phyloP scores from a whole-genome alignment of 768 basidiomycete genomes.

The Boletus speciosus region DNA sequence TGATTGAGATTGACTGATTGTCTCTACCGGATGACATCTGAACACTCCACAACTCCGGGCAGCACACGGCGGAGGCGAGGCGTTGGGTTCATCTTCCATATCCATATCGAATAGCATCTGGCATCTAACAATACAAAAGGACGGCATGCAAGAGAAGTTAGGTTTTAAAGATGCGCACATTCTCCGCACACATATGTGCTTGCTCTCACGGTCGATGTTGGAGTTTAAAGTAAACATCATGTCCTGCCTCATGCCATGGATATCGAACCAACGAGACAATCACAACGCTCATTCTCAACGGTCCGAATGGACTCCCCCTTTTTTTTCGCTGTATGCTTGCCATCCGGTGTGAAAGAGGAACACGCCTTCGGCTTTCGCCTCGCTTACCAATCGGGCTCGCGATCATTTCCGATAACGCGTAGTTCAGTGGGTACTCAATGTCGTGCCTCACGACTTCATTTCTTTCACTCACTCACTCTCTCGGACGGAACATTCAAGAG shows the following conservation, averaged over 20 bases:
- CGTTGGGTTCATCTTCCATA: neutral
- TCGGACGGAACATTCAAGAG: slow-evolving; percentile 10
- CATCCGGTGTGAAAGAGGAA: neutral
- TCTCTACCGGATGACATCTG: neutral
- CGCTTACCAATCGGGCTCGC: neutral
- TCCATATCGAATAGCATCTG: neutral
- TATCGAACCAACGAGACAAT: neutral
- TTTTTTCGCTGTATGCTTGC: neutral
- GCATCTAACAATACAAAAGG: neutral
- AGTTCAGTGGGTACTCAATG: neutral
- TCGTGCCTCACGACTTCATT: neutral
- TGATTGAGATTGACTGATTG: neutral
- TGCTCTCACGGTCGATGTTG: neutral
- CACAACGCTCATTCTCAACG: no score
- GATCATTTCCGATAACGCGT: neutral
- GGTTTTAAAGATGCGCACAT: no score
- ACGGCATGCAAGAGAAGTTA: neutral
- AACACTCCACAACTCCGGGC: neutral
- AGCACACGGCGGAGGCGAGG: neutral
- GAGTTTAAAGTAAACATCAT: neutral
- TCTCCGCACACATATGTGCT: neutral
- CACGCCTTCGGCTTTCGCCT: neutral
- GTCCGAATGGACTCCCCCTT: neutral
- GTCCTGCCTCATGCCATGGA: neutral
- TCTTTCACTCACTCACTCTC: neutral